These are phyloP conservation scores for Pecoramyces ruminantium DNA, from an alignment of 192 early-diverging fungal genomes.

Conservation along the genomic window DNA sequence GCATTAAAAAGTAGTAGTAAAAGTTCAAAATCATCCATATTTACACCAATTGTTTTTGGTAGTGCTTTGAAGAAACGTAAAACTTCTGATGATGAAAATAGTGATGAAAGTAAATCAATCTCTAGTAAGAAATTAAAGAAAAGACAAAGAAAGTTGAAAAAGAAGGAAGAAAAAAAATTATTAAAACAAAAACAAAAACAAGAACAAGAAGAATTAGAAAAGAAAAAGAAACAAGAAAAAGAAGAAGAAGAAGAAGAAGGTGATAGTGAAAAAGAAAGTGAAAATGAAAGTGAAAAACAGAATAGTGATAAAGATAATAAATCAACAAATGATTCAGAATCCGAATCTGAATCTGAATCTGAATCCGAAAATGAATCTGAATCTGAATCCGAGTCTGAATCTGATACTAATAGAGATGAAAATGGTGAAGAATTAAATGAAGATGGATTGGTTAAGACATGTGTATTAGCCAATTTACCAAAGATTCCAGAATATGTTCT, in stretches of 20 bases:
- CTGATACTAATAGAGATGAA: constrained; percentile 12
- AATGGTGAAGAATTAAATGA: constrained; percentile 18
- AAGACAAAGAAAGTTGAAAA: neutral
- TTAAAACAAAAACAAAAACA: neutral
- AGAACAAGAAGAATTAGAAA: neutral
- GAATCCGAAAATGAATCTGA: neutral
- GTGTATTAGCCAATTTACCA: neutral
- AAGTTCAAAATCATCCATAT: neutral
- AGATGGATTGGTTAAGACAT: neutral
- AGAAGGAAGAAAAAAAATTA: neutral
- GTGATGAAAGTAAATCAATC: constrained; percentile 3
- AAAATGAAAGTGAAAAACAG: neutral
- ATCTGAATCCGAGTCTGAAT: neutral
- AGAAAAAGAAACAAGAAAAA: constrained; percentile 16
- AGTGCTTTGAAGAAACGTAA: constrained; percentile 8
- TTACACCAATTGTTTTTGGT: neutral
- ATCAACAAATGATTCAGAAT: neutral
- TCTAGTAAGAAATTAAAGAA: neutral
- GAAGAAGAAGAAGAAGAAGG: constrained; percentile 4
- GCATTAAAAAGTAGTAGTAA: constrained; percentile 5
- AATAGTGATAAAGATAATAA: constrained; percentile 1
- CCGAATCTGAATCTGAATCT: neutral
- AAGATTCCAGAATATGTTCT: constrained; percentile 1
- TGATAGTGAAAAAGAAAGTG: constrained; percentile 4
- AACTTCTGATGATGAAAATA: constrained; percentile 7